A percentile compares a stretch with the other conserved stretches of the same genome.
Evolutionary conservation across 768 basidiomycete genomes (phyloP).

Genomic region (Nidularia pulvinata): DNA sequence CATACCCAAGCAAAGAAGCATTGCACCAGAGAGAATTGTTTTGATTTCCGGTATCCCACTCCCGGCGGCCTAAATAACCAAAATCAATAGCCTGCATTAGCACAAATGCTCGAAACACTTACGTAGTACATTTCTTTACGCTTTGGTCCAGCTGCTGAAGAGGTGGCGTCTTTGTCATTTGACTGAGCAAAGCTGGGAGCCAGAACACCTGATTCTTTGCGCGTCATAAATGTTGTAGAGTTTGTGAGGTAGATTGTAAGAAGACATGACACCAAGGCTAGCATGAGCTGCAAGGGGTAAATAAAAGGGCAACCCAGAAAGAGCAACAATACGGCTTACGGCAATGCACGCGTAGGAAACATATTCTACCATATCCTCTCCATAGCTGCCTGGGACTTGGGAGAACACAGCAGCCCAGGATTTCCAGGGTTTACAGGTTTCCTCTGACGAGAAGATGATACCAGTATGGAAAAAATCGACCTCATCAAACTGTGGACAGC

Average conservation of each 20-base stretch:
- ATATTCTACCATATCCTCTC: constrained; percentile 59
- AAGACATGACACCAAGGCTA: constrained; percentile 73
- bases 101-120: constrained; percentile 17
- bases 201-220: constrained; percentile 84
- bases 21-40: constrained; percentile 80
- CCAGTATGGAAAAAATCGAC: background rate
- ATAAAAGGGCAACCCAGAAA: background rate
- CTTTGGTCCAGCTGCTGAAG: constrained; percentile 23
- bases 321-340: constrained; percentile 45
- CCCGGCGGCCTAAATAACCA: constrained; percentile 71
- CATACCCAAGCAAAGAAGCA: too few species aligned
- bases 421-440: constrained; percentile 67
- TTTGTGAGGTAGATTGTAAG: constrained; percentile 88
- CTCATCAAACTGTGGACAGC: constrained; percentile 54
- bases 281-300: constrained; percentile 47
- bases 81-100: constrained; percentile 8
- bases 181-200: constrained; percentile 42
- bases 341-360: constrained; percentile 73
- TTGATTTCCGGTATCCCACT: constrained; percentile 98
- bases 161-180: constrained; percentile 13
- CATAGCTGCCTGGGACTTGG: constrained; percentile 22
- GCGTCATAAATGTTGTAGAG: constrained; percentile 84
- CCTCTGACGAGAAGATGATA: constrained; percentile 13
- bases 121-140: constrained; percentile 87
- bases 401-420: constrained; percentile 69